Conservation (phyloP, 2,329 filamentous ascomycete species). For the Fusarium marasasianum region DNA sequence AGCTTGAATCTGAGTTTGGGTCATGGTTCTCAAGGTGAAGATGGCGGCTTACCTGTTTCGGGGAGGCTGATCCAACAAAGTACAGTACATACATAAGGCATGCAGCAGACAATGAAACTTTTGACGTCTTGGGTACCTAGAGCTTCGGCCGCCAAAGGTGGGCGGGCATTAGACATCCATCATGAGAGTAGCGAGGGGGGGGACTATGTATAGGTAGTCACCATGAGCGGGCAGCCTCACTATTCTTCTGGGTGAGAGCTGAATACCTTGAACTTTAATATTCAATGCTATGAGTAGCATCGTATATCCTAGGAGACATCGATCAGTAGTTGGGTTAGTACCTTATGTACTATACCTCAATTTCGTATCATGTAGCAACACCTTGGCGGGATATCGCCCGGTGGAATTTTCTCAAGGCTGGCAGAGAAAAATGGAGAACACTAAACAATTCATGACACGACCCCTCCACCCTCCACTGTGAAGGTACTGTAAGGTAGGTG, state of each 20-base stretch:
- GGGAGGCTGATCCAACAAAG: constrained; percentile 11
- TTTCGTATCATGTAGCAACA: constrained; percentile 11
- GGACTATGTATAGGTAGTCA: background rate
- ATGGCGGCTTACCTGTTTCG: constrained; percentile 20
- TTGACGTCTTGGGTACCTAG: background rate
- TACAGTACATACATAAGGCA: background rate
- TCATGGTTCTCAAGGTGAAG: constrained; percentile 12
- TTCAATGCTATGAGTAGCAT: background rate
- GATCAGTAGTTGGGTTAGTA: background rate
- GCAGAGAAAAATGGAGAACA: constrained; percentile 40
- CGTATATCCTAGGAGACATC: background rate
- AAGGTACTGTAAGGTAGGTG: background rate
- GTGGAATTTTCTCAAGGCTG: constrained; percentile 33
- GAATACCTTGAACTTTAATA: background rate
- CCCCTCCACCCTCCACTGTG: constrained; percentile 43
- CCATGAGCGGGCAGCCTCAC: constrained; percentile 8
- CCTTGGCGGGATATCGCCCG: constrained; percentile 29
- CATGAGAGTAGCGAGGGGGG: background rate
- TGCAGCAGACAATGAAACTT: background rate
- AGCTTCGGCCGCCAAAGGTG: background rate
- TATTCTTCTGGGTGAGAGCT: background rate
- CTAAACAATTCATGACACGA: constrained; percentile 47
- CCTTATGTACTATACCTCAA: background rate
- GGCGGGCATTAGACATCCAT: background rate
- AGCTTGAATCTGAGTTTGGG: constrained; percentile 31